Conservation (phyloP, 169 alveolate genomes). For the Perkinsus olseni region DNA sequence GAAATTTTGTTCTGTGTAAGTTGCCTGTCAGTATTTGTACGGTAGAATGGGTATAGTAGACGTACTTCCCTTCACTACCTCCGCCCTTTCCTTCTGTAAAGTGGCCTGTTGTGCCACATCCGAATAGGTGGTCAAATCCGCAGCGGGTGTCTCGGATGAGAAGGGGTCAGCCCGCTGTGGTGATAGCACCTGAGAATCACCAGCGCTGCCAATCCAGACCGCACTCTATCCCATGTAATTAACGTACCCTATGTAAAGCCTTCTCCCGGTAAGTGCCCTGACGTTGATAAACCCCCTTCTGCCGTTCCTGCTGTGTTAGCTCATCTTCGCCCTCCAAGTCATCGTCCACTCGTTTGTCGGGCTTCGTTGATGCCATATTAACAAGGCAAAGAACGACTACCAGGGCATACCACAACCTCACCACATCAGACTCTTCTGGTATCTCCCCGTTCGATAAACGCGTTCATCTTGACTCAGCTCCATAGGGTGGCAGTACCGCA, state of each 20-base stretch:
- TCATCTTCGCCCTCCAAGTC: not conserved
- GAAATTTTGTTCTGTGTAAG: too few relatives aligned
- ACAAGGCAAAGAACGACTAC: not conserved
- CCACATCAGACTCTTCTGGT: too few relatives aligned
- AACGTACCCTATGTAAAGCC: not conserved
- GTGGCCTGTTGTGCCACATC: conserved; percentile 35
- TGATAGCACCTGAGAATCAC: conserved; percentile 36
- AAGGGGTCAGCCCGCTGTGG: conserved; percentile 73
- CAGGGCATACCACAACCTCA: too few relatives aligned
- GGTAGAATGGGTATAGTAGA: too few relatives aligned
- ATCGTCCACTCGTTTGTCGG: not conserved
- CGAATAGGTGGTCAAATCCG: conserved; percentile 41
- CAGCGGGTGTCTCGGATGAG: conserved; percentile 40
- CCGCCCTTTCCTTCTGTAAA: conserved; percentile 35
- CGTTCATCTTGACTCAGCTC: too few relatives aligned
- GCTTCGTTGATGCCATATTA: not conserved
- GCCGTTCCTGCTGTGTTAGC: not conserved
- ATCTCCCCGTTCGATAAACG: too few relatives aligned
- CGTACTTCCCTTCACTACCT: too few relatives aligned
- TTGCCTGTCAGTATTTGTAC: too few relatives aligned
- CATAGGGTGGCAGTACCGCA: too few relatives aligned
- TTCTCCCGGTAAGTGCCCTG: not conserved
- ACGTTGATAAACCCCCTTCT: not conserved
- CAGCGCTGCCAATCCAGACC: not conserved
- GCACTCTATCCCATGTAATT: too few relatives aligned